Base-by-base conservation (phyloP, 2,329 filamentous ascomycete species). In the Penicillium thymicola region DNA sequence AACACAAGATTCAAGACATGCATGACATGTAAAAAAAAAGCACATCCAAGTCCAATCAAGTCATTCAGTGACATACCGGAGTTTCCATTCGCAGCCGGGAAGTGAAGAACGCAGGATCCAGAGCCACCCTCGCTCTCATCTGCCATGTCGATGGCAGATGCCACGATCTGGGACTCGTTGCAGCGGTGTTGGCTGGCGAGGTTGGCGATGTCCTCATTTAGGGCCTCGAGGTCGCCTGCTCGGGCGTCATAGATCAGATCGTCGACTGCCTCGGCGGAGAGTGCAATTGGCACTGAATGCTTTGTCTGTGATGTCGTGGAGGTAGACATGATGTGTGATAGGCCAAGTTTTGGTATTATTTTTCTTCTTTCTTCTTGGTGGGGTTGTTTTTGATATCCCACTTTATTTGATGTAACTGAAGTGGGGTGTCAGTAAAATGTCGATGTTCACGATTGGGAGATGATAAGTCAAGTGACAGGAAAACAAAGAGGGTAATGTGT, bases 81-180 rank as follows among this genome's bases (percentile, higher is more conserved):
- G 70, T 96, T 88, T 1, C 93, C 93, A 71, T 99, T 99, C 27
- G 90, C 94, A 25, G 90, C 87, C 8, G 92, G 91, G 85, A 95
- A 97, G 76, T 99, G 94, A 69, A 97, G 75, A 45, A 85, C 67
- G 57, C 75, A 76, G 5, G 71, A 73, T 0, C 75, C 75, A 3
- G 75, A 76, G 9, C 76, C 76, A 7, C 76, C 79, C 51, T 88
- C 89, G 61, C 92, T 95, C 55, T 90, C 89, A 62, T 87, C 89
- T 64, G 87, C 83, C 41, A 85, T 81, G 70, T 96, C 92, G 62
- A 86, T 85, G 25, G 89, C 89, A 14, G 84, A 83, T 48, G 82
- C 74, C 45, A 97, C 74, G 57, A 96, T 81, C 55, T 87, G 82
- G n/a, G 83, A 81, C 2, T 82, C 72, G 0, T 83, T 74, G 48